Conservation (phyloP, 2,329 filamentous ascomycete genomes). For the Fusarium sambucinum region DNA sequence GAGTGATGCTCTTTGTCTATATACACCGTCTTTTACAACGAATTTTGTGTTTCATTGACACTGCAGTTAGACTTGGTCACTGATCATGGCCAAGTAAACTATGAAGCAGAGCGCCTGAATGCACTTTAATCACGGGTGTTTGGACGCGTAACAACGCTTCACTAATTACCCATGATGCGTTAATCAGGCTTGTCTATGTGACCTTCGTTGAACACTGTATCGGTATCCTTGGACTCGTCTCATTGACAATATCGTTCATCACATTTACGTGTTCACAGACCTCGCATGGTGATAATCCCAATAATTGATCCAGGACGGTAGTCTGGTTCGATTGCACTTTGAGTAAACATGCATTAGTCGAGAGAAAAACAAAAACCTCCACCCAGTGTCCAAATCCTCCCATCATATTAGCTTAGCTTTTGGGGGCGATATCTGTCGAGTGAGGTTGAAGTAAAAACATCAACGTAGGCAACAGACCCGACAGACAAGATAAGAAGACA, state of each 20-base stretch:
- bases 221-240: rapidly evolving
- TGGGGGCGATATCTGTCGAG: rapidly evolving
- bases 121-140: neutral
- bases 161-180: neutral
- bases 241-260: too few species aligned
- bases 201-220: rapidly evolving
- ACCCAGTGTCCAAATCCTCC: neutral
- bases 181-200: neutral
- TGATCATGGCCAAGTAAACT: neutral
- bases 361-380: too few species aligned
- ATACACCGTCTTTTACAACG: neutral
- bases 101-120: neutral
- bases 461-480: rapidly evolving
- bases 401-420: rapidly evolving
- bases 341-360: neutral
- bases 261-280: too few species aligned
- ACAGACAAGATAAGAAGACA: rapidly evolving
- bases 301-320: too few species aligned
- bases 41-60: neutral
- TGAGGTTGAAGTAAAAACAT: neutral
- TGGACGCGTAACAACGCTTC: neutral
- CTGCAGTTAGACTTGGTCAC: neutral
- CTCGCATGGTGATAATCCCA: too few species aligned
- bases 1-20: rapidly evolving
- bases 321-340: neutral